Conservation (phyloP, 257 asterid species). For the Leonotis leonurus region DNA sequence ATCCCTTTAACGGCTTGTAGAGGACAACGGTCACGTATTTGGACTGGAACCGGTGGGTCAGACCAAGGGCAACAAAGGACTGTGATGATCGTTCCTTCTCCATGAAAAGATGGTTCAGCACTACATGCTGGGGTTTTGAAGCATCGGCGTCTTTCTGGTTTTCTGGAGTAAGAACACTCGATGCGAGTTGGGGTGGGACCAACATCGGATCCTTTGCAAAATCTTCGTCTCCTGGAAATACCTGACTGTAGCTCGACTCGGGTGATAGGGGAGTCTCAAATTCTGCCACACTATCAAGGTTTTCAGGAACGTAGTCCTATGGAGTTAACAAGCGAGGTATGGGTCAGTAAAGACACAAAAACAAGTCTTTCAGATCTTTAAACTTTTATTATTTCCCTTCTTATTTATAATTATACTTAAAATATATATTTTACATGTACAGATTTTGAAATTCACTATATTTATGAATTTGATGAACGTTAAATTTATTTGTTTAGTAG, state of each 20-base stretch:
- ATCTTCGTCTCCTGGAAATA: constrained; percentile 61
- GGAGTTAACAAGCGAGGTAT: background rate
- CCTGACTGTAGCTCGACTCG: constrained; percentile 63
- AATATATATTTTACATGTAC: no score
- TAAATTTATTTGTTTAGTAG: no score
- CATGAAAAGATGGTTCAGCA: constrained; percentile 77
- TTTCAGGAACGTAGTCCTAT: constrained; percentile 72
- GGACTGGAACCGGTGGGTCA: constrained; percentile 73
- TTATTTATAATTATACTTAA: no score
- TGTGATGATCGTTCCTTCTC: constrained; percentile 69
- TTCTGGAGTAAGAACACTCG: constrained; percentile 37
- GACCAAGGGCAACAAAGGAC: constrained; percentile 73
- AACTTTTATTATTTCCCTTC: no score
- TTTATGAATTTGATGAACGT: no score
- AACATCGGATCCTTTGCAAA: constrained; percentile 66
- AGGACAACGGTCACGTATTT: constrained; percentile 86
- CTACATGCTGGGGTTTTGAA: constrained; percentile 68
- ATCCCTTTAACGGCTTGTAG: constrained; percentile 79
- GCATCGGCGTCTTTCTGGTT: constrained; percentile 31
- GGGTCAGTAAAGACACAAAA: background rate
- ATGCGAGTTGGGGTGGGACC: constrained; percentile 74
- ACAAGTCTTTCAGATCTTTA: background rate
- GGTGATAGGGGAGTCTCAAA: constrained; percentile 92
- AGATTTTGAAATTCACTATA: no score
- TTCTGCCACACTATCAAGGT: constrained; percentile 66